Conservation (phyloP, 441 rosid species). For the Lepidium campestre region DNA sequence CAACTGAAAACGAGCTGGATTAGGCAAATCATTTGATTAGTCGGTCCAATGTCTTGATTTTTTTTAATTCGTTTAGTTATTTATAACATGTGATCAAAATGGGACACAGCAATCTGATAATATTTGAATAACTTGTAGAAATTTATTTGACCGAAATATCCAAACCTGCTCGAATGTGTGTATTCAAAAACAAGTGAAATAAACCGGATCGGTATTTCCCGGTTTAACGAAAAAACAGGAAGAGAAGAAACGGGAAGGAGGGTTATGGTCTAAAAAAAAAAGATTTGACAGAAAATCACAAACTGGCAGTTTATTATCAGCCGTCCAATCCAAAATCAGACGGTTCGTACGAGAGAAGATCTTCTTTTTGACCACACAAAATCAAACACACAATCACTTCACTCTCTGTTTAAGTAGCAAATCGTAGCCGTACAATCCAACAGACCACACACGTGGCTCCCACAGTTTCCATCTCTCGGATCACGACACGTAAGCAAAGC, state of each 20-base stretch:
- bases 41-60: not conserved
- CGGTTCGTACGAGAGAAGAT: slow-evolving; percentile 31
- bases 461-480: not conserved
- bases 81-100: not conserved
- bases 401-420: not conserved
- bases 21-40: not conserved
- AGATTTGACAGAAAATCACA: slow-evolving; percentile 19
- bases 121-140: not conserved
- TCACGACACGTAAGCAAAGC: slow-evolving; percentile 23
- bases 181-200: not conserved
- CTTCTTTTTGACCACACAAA: slow-evolving; percentile 38
- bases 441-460: not conserved
- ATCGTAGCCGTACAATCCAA: slow-evolving; percentile 13
- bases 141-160: not conserved
- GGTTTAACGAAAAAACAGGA: slow-evolving; percentile 12
- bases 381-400: slow-evolving; percentile 8
- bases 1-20: not conserved
- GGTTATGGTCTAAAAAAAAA: slow-evolving; percentile 28
- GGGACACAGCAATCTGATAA: not conserved
- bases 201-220: not conserved
- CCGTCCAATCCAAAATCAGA: slow-evolving; percentile 37
- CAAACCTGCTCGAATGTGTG: not conserved
- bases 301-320: slow-evolving; percentile 14
- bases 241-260: slow-evolving; percentile 24
- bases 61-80: not conserved